Percentiles rank a stretch among this genome's conserved stretches.
Conservation (phyloP, 2,329 filamentous ascomycete species). For the Arthrobotrys entomopaga region DNA sequence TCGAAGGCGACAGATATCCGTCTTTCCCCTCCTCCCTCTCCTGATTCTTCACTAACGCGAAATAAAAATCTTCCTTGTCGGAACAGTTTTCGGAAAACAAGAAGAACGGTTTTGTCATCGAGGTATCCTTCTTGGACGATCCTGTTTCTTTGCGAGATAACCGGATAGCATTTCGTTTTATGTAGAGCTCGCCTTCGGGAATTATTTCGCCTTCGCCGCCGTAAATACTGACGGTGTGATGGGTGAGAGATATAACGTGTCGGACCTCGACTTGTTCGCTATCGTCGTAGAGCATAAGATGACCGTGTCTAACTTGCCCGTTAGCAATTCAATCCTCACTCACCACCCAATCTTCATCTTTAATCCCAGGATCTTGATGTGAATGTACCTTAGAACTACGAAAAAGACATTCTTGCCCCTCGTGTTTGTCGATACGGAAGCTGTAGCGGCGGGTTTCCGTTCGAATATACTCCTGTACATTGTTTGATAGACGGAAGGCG, state of each 20-base stretch:
- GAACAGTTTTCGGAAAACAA: slow-evolving; percentile 95
- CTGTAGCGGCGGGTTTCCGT: slow-evolving; percentile 68
- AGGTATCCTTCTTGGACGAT: slow-evolving; percentile 62
- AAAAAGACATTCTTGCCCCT: slow-evolving; percentile 89
- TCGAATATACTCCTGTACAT: slow-evolving; percentile 98
- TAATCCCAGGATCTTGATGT: neutral
- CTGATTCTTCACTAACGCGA: slow-evolving; percentile 86
- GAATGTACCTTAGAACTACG: slow-evolving; percentile 79
- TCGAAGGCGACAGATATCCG: slow-evolving; percentile 66
- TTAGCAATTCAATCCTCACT: slow-evolving; percentile 23
- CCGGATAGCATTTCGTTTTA: slow-evolving; percentile 90
- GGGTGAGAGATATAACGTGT: slow-evolving; percentile 90
- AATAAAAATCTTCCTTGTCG: slow-evolving; percentile 98
- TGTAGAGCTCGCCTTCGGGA: slow-evolving; percentile 91
- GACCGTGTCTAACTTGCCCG: slow-evolving; percentile 75
- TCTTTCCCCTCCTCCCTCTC: slow-evolving; percentile 68
- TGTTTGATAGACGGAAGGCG: slow-evolving; percentile 72
- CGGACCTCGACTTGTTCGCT: slow-evolving; percentile 93
- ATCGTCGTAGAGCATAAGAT: slow-evolving; percentile 97
- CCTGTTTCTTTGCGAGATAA: slow-evolving; percentile 74
- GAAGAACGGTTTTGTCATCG: slow-evolving; percentile 80
- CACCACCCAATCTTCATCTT: neutral
- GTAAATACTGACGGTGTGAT: slow-evolving; percentile 86
- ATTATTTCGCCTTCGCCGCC: slow-evolving; percentile 74
- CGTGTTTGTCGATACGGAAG: slow-evolving; percentile 62